Percentiles rank a stretch among this genome's conserved stretches.
phyloP scores from a whole-genome alignment of 768 basidiomycete species.

The Mycena leptocephala region DNA sequence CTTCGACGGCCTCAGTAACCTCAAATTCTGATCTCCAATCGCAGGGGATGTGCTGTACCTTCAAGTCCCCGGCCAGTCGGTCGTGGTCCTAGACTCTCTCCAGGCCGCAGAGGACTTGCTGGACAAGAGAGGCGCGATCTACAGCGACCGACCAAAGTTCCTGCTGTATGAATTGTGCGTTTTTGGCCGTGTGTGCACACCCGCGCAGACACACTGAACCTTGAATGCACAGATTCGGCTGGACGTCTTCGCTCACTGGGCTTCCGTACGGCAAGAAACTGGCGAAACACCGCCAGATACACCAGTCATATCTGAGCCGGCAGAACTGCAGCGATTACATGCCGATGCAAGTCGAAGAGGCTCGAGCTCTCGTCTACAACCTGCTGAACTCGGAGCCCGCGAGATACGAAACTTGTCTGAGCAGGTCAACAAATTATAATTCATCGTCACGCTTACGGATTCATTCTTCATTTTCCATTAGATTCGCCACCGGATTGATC shows the following conservation, averaged over 20 bases:
- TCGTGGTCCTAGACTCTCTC: slow-evolving; percentile 51
- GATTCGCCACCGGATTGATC: slow-evolving; percentile 36
- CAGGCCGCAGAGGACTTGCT: slow-evolving; percentile 58
- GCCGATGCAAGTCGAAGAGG: slow-evolving; percentile 36
- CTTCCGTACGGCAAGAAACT: slow-evolving; percentile 45
- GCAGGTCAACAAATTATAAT: not conserved
- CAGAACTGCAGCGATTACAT: slow-evolving; percentile 30
- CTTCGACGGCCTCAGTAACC: too few relatives aligned
- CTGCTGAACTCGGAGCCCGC: not conserved
- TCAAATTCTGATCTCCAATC: not conserved
- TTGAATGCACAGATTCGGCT: slow-evolving; percentile 35
- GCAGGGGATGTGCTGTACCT: slow-evolving; percentile 41
- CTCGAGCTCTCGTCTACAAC: not conserved
- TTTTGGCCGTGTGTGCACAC: not conserved
- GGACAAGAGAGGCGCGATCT: slow-evolving; percentile 57
- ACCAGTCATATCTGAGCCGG: slow-evolving; percentile 45
- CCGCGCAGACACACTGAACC: too few relatives aligned
- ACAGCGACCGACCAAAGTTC: slow-evolving; percentile 49
- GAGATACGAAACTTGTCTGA: not conserved
- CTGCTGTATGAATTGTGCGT: slow-evolving; percentile 41
- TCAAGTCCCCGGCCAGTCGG: slow-evolving; percentile 36
- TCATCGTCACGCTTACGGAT: not conserved
- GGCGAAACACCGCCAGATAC: slow-evolving; percentile 40
- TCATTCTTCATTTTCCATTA: not conserved
- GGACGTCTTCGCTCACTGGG: slow-evolving; percentile 24